These are phyloP conservation scores for Volutella citrinella DNA, from an alignment of 2,329 filamentous ascomycete genomes.

Conservation along the genomic window DNA sequence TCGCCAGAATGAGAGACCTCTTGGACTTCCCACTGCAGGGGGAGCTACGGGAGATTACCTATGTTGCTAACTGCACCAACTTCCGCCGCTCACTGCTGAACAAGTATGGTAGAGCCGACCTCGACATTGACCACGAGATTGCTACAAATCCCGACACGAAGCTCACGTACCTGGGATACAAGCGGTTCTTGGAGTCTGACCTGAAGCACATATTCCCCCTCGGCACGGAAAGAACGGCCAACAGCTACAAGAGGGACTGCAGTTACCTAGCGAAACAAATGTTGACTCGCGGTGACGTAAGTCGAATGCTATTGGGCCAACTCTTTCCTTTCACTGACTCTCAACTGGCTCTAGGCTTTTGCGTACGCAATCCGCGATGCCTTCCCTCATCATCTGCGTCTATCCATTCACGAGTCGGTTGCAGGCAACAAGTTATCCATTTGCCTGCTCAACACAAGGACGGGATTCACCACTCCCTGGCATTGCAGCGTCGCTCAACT, in stretches of 20 bases:
- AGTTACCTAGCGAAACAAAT: conserved; percentile 12
- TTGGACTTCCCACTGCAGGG: too few relatives aligned
- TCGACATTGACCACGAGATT: conserved; percentile 9
- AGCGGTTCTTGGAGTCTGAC: conserved; percentile 11
- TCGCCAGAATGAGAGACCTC: conserved; percentile 10
- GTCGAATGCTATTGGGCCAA: background rate
- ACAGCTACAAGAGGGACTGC: conserved; percentile 6
- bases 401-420: conserved; percentile 10
- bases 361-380: conserved; percentile 6
- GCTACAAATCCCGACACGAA: conserved; percentile 10
- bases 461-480: conserved; percentile 13
- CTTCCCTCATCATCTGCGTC: conserved; percentile 5
- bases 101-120: conserved; percentile 3
- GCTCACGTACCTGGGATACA: conserved; percentile 13
- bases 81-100: conserved; percentile 6
- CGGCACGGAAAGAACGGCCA: conserved; percentile 4
- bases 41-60: too few relatives aligned
- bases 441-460: conserved; percentile 10
- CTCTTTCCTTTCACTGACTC: too few relatives aligned
- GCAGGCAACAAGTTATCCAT: conserved; percentile 12
- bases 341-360: conserved; percentile 9
- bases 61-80: conserved; percentile 3
- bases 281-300: conserved; percentile 11
- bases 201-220: too few relatives aligned
- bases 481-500: conserved; percentile 15